Conservation (phyloP, 352 stramenopile species). For the Achlya hypogyna region DNA sequence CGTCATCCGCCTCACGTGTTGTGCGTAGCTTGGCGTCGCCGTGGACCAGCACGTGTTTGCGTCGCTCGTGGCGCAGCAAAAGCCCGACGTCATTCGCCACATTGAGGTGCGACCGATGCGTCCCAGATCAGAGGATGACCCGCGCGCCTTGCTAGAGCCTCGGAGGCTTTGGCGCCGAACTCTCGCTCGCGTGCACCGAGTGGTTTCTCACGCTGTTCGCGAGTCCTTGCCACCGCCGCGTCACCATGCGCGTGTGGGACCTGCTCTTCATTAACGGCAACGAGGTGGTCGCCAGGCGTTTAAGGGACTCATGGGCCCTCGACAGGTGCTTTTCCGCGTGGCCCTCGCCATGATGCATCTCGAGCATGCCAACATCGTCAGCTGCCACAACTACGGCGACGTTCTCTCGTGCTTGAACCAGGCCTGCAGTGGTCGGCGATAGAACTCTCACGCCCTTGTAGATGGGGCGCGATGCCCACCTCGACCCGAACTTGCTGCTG, state of each 20-base stretch:
- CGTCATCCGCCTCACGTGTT: neutral
- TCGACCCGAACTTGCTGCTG: conserved; percentile 41
- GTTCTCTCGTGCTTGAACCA: conserved; percentile 76
- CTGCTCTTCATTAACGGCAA: conserved; percentile 73
- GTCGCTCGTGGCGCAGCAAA: conserved; percentile 69
- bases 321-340: conserved; percentile 71
- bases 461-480: conserved; percentile 41
- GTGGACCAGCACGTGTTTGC: conserved; percentile 85
- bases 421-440: conserved; percentile 23
- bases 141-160: too few species aligned
- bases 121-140: neutral
- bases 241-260: conserved; percentile 80
- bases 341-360: conserved; percentile 63
- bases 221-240: conserved; percentile 56
- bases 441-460: conserved; percentile 12
- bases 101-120: conserved; percentile 21
- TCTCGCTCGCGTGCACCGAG: conserved; percentile 79
- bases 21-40: conserved; percentile 56
- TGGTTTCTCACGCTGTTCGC: conserved; percentile 85
- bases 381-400: conserved; percentile 60
- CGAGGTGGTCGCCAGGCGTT: conserved; percentile 33
- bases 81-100: conserved; percentile 40
- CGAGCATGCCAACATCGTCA: conserved; percentile 45
- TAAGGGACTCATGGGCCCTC: conserved; percentile 6
- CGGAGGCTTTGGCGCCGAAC: conserved; percentile 73